Conservation (phyloP, 768 basidiomycete genomes). For the Tricholoma saponaceum region DNA sequence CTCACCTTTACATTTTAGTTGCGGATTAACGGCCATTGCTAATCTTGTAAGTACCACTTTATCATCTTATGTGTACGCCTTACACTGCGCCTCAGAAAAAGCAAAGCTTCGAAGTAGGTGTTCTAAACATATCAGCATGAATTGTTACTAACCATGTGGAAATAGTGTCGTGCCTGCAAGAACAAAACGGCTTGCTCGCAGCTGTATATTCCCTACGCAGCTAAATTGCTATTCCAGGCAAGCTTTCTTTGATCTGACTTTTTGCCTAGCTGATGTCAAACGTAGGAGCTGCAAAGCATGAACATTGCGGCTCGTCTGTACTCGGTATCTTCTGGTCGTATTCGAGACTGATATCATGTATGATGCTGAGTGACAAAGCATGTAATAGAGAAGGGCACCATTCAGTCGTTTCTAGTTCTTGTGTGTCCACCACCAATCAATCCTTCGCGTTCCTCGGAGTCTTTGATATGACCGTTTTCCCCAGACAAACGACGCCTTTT, state of each 20-base stretch:
- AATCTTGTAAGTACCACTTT: conserved; percentile 63
- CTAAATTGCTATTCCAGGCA: conserved; percentile 94
- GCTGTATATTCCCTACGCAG: conserved; percentile 92
- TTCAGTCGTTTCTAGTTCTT: conserved; percentile 32
- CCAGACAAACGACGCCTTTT: conserved; percentile 53
- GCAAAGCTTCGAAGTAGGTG: conserved; percentile 83
- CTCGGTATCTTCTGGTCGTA: conserved; percentile 83
- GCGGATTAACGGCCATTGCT: conserved; percentile 95
- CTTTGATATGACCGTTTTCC: conserved; percentile 41
- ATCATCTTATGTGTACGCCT: background rate
- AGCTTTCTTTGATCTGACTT: conserved; percentile 13
- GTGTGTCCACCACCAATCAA: conserved; percentile 45
- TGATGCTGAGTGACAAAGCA: conserved; percentile 16
- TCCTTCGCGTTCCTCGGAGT: conserved; percentile 57
- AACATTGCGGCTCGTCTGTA: conserved; percentile 88
- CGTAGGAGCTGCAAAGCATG: conserved; percentile 90
- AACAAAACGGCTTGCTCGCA: conserved; percentile 96
- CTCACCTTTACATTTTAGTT: conserved; percentile 41
- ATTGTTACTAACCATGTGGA: background rate
- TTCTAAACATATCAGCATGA: background rate
- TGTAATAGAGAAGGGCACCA: conserved; percentile 15
- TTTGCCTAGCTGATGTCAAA: conserved; percentile 2
- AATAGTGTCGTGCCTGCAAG: conserved; percentile 87
- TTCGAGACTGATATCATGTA: conserved; percentile 52
- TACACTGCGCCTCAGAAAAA: conserved; percentile 62